Evolutionary conservation across 257 asterid genomes (phyloP).

Genomic region (Haberlea rhodopensis): DNA sequence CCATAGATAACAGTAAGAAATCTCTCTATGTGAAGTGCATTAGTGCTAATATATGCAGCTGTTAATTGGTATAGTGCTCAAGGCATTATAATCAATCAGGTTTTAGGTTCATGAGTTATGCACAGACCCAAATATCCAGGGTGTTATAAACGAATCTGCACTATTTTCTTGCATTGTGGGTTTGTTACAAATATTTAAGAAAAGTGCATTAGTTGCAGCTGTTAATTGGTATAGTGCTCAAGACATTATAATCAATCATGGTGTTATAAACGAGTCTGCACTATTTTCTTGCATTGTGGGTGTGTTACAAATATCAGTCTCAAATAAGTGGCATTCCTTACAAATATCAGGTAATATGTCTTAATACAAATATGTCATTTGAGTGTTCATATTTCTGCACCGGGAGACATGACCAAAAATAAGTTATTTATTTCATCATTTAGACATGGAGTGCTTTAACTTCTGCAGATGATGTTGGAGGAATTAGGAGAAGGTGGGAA

Average conservation of each 20-base stretch:
- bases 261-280: neutral
- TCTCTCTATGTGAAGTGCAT: neutral
- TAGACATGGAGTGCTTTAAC: slow-evolving; percentile 16
- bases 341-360: no score
- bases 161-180: neutral
- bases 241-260: neutral
- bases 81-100: neutral
- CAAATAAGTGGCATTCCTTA: no score
- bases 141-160: neutral
- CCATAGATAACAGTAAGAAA: neutral
- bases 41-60: neutral
- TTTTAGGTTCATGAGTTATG: no score
- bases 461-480: slow-evolving; percentile 75
- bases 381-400: no score
- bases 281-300: neutral
- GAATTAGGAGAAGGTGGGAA: slow-evolving; percentile 79
- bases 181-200: no score
- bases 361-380: no score
- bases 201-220: neutral
- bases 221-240: neutral
- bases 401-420: no score
- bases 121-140: neutral
- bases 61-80: neutral
- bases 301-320: no score
- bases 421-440: slow-evolving; percentile 7